Evolutionary conservation across 177 flowering plant species (phyloP), one percentile per base, ranked within the genome.

Genomic region (Vitis hybrid): DNA sequence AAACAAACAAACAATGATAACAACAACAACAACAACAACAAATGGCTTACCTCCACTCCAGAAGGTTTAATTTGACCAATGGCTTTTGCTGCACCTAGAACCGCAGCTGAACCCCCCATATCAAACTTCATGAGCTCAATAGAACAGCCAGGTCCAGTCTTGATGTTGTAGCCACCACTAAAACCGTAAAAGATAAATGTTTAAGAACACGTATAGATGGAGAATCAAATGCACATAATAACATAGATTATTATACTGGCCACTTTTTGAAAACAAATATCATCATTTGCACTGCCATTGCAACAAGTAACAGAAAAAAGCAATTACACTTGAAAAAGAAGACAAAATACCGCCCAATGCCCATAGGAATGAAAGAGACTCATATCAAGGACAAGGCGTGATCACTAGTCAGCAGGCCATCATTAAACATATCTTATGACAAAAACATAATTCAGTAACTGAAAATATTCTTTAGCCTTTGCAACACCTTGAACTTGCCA

Each of bases 131-230:
- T 93, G 63, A 88, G 85, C 81, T 95, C 98, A 73, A 95, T 90
- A 2, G 76, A 81, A 77, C 92, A 88, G 13, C 94, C 97, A 54
- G 98, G 86, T 61, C 98, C 99, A 3, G 97, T 88, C 85, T 95
- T 95, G 72, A 95, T 91, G 82, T 95, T 95, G 90, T 95, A 95
- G 86, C 99, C 99, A 66, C 99, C 99, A 79, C 99, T 95, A 70
- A 50, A n/a, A 73, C 80, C 71, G 77, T 9, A 64, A 26, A 72
- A 74, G 51, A 48, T 18, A 68, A 54, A 22, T 63, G 63, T 29
- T 64, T 22, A 68, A 26, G 12, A 20, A 8, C 45, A 55, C 68
- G 13, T 56, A 45, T 10, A 19, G 58, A 68, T 18, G 2, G 31
- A 26, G 50, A 22, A 48, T 39, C 45, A 39, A 39, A 62, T 19